Evolutionary conservation across 1,284 basidiomycete genomes (phyloP), one percentile per base, ranked within the genome.

Genomic region (Irpex sp.): DNA sequence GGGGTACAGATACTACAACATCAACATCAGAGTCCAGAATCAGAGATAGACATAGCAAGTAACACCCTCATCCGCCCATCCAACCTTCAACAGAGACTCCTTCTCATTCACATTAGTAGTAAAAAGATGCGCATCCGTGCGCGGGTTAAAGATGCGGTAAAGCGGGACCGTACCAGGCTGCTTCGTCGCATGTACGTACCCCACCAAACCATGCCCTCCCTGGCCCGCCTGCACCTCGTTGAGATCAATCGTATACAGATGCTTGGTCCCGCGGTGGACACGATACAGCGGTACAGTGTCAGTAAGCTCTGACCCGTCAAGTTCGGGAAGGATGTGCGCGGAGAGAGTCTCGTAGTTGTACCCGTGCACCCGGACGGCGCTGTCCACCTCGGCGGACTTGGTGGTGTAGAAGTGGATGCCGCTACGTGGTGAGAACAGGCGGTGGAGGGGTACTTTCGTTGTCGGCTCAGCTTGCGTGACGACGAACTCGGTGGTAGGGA

Each of bases 351-450:
- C 66, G 40, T 49, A 48, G 17, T 4, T 52, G 64, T 68, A 68
- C 7, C 63, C 63, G 34, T 44, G 54, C 17, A 44, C 13, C 7
- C 57, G 52, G 47, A 63, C 48, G 17, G 66, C 64, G 48, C 38
- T 63, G 51, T 68, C 47, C 40, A 57, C 40, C 63, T 65, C 62
- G 1, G 51, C 15, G 52, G 52, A 19, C 31, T 58, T 61, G 17
- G 67, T 65, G 26, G 68, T 65, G 64, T 66, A 69, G 64, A 67
- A 69, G 59, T 67, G 68, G 57, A 67, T 66, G 8, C 36, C 54
- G 6, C 38, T 15, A 7, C 21, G 15, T 4, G 48, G n/a, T 56
- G 59, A 62, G 64, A 44, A 66, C 38, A 58, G 47, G 15, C 65
- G 64, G 17, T 62, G 62, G 51, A 66, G 59, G 2, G 67, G 62